Conservation (phyloP, 371 early-diverging fungal species). For the Mucor circinelloides region DNA sequence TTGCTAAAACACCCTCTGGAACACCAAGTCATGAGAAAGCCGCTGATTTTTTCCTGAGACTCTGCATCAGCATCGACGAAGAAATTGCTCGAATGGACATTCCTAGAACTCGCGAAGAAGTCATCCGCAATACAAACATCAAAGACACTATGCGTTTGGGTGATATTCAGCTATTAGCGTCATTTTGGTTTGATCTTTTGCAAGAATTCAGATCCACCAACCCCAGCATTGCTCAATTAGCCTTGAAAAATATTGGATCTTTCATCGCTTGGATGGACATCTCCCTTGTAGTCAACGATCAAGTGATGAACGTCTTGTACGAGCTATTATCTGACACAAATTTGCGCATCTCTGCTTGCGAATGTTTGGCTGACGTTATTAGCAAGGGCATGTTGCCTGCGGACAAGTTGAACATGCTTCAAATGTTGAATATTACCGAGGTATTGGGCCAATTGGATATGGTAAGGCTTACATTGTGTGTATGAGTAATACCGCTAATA, state of each 20-base stretch:
- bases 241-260: constrained; percentile 66
- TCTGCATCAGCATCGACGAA: constrained; percentile 86
- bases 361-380: constrained; percentile 82
- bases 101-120: constrained; percentile 72
- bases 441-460: constrained; percentile 60
- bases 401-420: constrained; percentile 87
- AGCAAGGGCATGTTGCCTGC: constrained; percentile 90
- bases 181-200: constrained; percentile 77
- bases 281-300: constrained; percentile 82
- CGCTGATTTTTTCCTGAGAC: constrained; percentile 81
- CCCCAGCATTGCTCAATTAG: constrained; percentile 61
- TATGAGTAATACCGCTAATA: background rate
- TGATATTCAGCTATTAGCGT: constrained; percentile 75
- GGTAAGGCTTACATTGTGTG: constrained; percentile 25
- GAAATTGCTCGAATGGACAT: constrained; percentile 84
- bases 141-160: constrained; percentile 93
- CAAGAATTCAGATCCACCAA: constrained; percentile 57
- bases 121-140: constrained; percentile 75
- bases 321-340: constrained; percentile 62
- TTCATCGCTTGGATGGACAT: constrained; percentile 94
- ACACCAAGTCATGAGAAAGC: constrained; percentile 56
- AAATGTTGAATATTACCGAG: constrained; percentile 73
- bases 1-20: constrained; percentile 56
- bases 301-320: constrained; percentile 79
- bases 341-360: constrained; percentile 76